These are phyloP conservation scores for Phialophora tarda DNA, from an alignment of 2,329 filamentous ascomycete species.

Conservation along the genomic window DNA sequence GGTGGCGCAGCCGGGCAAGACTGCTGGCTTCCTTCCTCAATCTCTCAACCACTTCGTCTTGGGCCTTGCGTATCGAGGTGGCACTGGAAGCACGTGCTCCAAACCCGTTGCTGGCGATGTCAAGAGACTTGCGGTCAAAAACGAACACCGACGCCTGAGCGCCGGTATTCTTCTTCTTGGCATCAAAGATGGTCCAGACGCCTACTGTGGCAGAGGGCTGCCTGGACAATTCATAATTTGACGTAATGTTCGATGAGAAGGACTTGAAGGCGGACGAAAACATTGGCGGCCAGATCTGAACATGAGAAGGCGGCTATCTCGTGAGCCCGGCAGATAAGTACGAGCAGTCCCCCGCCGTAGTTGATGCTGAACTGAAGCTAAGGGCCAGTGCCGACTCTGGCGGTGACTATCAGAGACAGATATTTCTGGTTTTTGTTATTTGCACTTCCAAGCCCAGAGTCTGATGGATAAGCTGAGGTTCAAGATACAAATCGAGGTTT, in stretches of 20 bases:
- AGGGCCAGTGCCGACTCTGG: background rate
- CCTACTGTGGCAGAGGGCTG: conserved; percentile 80
- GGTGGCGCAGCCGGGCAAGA: conserved; percentile 85
- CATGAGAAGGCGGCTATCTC: conserved; percentile 11
- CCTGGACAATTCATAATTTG: conserved; percentile 84
- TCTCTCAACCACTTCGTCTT: conserved; percentile 89
- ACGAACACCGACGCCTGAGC: conserved; percentile 91
- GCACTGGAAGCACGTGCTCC: conserved; percentile 63
- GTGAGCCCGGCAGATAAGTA: background rate
- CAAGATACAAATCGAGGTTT: background rate
- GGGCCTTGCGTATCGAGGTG: conserved; percentile 74
- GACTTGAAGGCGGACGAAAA: conserved; percentile 94
- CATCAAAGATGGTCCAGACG: conserved; percentile 97
- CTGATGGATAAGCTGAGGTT: background rate
- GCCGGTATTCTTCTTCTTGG: conserved; percentile 92
- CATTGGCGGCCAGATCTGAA: conserved; percentile 59
- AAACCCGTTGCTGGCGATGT: conserved; percentile 66
- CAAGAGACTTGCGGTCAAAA: conserved; percentile 87
- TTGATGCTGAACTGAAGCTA: background rate
- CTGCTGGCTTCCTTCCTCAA: conserved; percentile 90
- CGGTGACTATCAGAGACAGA: background rate
- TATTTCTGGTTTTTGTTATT: background rate
- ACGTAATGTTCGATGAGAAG: conserved; percentile 88
- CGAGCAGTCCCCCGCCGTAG: background rate
- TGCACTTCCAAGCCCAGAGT: background rate